Conservation (phyloP, 768 basidiomycete genomes). For the Clathrus columnatus region DNA sequence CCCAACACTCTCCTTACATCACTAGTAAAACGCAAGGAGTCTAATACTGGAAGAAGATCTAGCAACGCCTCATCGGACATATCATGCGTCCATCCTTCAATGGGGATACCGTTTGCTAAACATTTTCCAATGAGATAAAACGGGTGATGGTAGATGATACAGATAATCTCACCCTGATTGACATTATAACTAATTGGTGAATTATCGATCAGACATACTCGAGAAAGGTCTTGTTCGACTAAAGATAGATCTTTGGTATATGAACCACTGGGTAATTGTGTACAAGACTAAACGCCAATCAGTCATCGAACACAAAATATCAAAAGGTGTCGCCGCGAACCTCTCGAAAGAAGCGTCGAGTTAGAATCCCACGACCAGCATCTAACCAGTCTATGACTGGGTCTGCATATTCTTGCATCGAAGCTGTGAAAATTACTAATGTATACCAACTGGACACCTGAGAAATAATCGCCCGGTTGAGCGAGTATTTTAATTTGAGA, state of each 20-base stretch:
- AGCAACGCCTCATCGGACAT: slow-evolving; percentile 94
- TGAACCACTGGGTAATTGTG: slow-evolving; percentile 82
- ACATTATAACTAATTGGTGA: slow-evolving; percentile 87
- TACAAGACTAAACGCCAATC: slow-evolving; percentile 64
- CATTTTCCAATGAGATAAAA: neutral
- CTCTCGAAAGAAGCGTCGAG: slow-evolving; percentile 85
- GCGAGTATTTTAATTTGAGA: too few species aligned
- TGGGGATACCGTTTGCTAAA: slow-evolving; percentile 93
- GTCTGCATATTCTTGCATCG: slow-evolving; percentile 99
- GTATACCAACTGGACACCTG: slow-evolving; percentile 99
- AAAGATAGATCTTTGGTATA: slow-evolving; percentile 90
- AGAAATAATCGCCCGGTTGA: neutral
- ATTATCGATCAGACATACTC: slow-evolving; percentile 93
- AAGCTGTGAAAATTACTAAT: slow-evolving; percentile 96
- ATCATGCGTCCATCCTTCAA: slow-evolving; percentile 99
- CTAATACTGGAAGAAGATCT: slow-evolving; percentile 90
- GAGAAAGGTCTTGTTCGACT: slow-evolving; percentile 83
- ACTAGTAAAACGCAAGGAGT: slow-evolving; percentile 90
- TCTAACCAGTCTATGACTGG: slow-evolving; percentile 99
- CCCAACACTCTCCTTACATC: slow-evolving; percentile 93
- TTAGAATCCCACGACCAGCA: slow-evolving; percentile 84
- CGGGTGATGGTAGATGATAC: neutral
- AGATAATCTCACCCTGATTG: slow-evolving; percentile 67
- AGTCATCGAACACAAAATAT: slow-evolving; percentile 3
- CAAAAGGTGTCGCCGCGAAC: slow-evolving; percentile 36